A percentile compares a stretch with the other conserved stretches of the same genome.
Conservation (phyloP, 2,329 filamentous ascomycete genomes). For the Claviceps sp. region DNA sequence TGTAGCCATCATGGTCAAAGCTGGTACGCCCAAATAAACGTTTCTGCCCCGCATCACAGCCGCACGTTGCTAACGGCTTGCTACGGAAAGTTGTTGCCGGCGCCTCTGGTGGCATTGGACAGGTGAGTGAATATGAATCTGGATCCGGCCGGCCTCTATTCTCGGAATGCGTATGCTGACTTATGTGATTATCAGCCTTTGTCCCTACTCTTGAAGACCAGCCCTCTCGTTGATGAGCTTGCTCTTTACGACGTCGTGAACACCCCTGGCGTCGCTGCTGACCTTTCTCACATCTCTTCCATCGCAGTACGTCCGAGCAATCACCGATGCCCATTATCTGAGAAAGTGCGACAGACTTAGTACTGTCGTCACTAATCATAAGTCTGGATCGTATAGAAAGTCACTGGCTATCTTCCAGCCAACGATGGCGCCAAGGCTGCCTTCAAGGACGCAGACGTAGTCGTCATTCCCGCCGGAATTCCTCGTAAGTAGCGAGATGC, state of each 20-base stretch:
- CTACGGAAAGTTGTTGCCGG: conserved; percentile 63
- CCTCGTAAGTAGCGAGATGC: conserved; percentile 53
- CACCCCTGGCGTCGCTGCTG: conserved; percentile 88
- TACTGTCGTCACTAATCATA: background rate
- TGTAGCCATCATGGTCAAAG: conserved; percentile 41
- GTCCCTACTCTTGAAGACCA: conserved; percentile 89
- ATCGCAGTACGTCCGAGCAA: conserved; percentile 45
- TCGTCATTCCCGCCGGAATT: conserved; percentile 96
- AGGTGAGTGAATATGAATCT: conserved; percentile 41
- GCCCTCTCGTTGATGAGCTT: conserved; percentile 78
- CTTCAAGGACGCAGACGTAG: conserved; percentile 85
- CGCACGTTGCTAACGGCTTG: conserved; percentile 6
- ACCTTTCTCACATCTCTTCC: conserved; percentile 94
- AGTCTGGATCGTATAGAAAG: conserved; percentile 44
- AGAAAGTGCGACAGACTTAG: background rate
- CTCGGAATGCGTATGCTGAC: conserved; percentile 9
- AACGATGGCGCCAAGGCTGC: conserved; percentile 77
- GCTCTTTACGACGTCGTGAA: conserved; percentile 99
- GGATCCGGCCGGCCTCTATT: background rate
- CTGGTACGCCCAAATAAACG: conserved; percentile 30
- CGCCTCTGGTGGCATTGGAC: conserved; percentile 95
- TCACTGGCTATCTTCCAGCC: conserved; percentile 75
- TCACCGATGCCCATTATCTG: conserved; percentile 4
- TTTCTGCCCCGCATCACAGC: conserved; percentile 13
- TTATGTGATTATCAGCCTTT: conserved; percentile 51